phyloP scores from a whole-genome alignment of 768 basidiomycete genomes.

The Pulveroboletus sp. region DNA sequence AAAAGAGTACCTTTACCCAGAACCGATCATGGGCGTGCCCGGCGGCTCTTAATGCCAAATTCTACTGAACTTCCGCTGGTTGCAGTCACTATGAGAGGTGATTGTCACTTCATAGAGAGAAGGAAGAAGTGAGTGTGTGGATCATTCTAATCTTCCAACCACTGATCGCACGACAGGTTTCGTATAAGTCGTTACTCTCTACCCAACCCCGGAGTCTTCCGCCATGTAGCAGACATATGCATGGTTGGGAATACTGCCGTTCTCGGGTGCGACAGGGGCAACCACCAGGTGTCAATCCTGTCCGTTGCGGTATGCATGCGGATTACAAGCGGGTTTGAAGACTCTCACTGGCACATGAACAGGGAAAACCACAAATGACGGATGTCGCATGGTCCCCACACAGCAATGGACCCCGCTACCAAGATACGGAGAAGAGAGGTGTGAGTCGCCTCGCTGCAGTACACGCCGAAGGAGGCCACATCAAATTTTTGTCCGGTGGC shows the following conservation, averaged over 20 bases:
- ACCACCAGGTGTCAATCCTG: slow-evolving; percentile 40
- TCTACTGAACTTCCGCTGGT: slow-evolving; percentile 33
- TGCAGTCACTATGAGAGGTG: slow-evolving; percentile 44
- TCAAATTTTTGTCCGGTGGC: slow-evolving; percentile 47
- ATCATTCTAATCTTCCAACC: slow-evolving; percentile 3
- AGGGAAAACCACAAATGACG: slow-evolving; percentile 29
- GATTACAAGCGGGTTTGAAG: slow-evolving; percentile 20
- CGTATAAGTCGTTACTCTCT: slow-evolving; percentile 37
- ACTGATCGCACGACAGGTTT: slow-evolving; percentile 26
- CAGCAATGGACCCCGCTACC: slow-evolving; percentile 24
- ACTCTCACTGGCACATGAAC: slow-evolving; percentile 24
- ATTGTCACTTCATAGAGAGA: slow-evolving; percentile 42
- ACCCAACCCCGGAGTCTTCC: slow-evolving; percentile 33
- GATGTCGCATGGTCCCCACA: slow-evolving; percentile 34
- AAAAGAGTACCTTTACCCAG: slow-evolving; percentile 33
- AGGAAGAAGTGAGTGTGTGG: slow-evolving; percentile 26
- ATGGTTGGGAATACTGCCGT: slow-evolving; percentile 39
- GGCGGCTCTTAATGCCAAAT: slow-evolving; percentile 30
- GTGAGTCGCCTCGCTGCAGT: slow-evolving; percentile 43
- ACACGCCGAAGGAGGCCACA: slow-evolving; percentile 24
- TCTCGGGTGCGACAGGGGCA: slow-evolving; percentile 42
- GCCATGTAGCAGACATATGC: slow-evolving; percentile 46
- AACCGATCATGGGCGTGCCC: slow-evolving; percentile 29
- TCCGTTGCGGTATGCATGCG: too few species aligned
- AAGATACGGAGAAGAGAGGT: slow-evolving; percentile 28